Evolutionary conservation across 257 asterid genomes (phyloP).

Genomic region (Nicotiana paniculata): DNA sequence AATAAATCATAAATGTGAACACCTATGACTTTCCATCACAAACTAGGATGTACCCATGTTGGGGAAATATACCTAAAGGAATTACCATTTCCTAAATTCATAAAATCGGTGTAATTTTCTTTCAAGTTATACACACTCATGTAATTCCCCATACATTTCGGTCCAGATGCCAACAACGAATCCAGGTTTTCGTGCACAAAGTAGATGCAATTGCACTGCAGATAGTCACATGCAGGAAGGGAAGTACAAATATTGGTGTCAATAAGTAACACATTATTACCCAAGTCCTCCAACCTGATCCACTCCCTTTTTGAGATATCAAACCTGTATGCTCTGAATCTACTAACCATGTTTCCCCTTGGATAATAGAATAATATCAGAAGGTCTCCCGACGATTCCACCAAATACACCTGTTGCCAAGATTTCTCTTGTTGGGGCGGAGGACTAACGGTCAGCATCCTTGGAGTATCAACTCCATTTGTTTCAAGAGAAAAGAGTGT

Average conservation of each 20-base stretch:
- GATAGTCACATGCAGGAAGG: not conserved
- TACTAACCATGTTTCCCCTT: not conserved
- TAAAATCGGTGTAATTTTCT: not conserved
- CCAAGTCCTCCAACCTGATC: constrained; percentile 23
- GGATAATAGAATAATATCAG: constrained; percentile 10
- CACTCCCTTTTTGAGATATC: constrained; percentile 24
- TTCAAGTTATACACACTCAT: constrained; percentile 14
- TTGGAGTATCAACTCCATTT: not conserved
- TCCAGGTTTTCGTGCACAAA: constrained; percentile 15
- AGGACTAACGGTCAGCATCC: not conserved
- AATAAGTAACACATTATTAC: constrained; percentile 24
- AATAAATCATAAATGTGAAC: not conserved
- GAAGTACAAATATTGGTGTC: constrained; percentile 19
- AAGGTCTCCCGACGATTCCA: constrained; percentile 18
- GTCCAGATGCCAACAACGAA: not conserved
- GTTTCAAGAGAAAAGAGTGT: constrained; percentile 11
- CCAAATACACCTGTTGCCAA: constrained; percentile 15
- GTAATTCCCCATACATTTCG: not conserved
- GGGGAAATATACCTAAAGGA: constrained; percentile 15
- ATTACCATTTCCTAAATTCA: constrained; percentile 13
- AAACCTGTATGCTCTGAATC: constrained; percentile 15
- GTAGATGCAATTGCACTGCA: constrained; percentile 28
- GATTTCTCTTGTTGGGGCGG: constrained; percentile 4
- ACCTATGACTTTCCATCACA: not conserved
- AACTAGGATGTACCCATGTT: constrained; percentile 14